Evolutionary conservation across 257 asterid genomes (phyloP).

Genomic region (Nicotiana obtusifolia): DNA sequence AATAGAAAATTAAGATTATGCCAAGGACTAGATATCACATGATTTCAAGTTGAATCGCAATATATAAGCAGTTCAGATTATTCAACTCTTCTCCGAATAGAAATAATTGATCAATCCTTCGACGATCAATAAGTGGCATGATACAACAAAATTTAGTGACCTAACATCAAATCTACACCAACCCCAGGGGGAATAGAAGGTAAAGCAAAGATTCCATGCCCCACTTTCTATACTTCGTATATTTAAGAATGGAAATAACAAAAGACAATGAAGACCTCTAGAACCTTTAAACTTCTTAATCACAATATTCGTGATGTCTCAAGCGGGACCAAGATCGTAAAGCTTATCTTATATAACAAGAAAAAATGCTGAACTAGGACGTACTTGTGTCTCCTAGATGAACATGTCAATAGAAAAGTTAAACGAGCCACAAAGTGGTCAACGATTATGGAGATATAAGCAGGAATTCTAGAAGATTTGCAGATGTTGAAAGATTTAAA

Average conservation of each 20-base stretch:
- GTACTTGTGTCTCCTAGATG: not conserved
- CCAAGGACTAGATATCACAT: not conserved
- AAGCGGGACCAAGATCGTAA: not conserved
- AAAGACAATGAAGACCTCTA: not conserved
- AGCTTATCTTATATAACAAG: not conserved
- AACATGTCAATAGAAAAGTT: not conserved
- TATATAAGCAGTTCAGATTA: not conserved
- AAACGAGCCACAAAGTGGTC: not conserved
- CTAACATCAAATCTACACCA: not conserved
- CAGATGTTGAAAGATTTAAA: not conserved
- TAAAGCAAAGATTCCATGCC: not conserved
- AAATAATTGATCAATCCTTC: constrained; percentile 2
- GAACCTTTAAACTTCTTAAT: not conserved
- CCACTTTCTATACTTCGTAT: not conserved
- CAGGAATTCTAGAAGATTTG: not conserved
- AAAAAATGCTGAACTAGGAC: not conserved
- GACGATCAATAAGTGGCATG: not conserved
- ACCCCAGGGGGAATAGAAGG: not conserved
- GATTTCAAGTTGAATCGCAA: not conserved
- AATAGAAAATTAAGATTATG: not conserved
- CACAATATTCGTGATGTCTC: not conserved
- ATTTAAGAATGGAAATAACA: not conserved
- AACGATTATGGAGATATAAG: not conserved
- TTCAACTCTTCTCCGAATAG: not conserved
- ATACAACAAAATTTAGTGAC: not conserved